These are phyloP conservation scores for Lepidium didymum DNA, from an alignment of 345 rosid species.

Conservation along the genomic window DNA sequence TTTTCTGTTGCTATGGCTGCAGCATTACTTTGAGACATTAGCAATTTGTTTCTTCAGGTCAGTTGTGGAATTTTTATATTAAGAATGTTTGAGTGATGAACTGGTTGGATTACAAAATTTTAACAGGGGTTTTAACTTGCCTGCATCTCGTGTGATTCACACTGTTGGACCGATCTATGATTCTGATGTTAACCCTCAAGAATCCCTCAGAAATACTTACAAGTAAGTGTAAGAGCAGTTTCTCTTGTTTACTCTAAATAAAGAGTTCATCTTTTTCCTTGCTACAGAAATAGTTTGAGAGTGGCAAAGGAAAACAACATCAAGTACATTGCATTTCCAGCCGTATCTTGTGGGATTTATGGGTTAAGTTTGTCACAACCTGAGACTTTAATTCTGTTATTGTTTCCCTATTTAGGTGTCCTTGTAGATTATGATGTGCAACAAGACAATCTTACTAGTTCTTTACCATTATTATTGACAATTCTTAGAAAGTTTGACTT, in stretches of 20 bases:
- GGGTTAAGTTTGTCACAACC: conserved; percentile 35
- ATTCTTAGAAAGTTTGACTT: not conserved
- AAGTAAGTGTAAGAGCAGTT: conserved; percentile 31
- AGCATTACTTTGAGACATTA: not conserved
- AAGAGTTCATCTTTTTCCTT: not conserved
- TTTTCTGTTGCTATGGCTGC: not conserved
- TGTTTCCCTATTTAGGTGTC: not conserved
- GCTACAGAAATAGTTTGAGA: conserved; percentile 57
- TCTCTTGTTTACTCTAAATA: not conserved
- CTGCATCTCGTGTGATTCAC: conserved; percentile 68
- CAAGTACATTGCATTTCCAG: conserved; percentile 75
- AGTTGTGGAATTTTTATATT: not conserved
- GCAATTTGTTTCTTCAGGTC: conserved; percentile 35
- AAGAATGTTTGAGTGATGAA: not conserved
- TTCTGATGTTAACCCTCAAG: conserved; percentile 40
- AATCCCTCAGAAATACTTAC: conserved; percentile 53
- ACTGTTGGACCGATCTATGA: conserved; percentile 79
- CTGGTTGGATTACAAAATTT: not conserved
- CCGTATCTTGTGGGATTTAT: conserved; percentile 72
- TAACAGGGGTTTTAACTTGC: conserved; percentile 72
- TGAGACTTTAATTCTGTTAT: not conserved
- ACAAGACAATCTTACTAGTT: not conserved
- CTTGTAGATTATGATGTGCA: not conserved
- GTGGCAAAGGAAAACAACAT: conserved; percentile 68
- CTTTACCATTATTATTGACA: not conserved